Percentiles rank a stretch among this genome's conserved stretches.
phyloP scores from a whole-genome alignment of 1,284 basidiomycete species.

The Papiliotrema terrestris region DNA sequence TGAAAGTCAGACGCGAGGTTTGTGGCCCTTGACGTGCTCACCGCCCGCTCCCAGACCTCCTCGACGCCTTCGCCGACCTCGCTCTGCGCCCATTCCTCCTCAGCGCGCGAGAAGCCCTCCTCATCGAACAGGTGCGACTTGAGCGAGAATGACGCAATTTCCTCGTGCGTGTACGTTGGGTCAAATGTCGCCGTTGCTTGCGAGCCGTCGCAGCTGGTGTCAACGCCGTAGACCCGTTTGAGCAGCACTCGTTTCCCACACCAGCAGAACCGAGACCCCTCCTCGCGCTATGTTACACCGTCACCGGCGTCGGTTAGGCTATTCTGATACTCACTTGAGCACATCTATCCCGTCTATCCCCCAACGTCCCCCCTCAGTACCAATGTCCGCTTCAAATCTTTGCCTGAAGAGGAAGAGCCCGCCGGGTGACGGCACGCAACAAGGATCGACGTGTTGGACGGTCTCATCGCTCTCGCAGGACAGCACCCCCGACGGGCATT shows the following conservation, averaged over 20 bases:
- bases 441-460: slow-evolving; percentile 22
- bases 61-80: slow-evolving; percentile 49
- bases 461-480: too few species aligned
- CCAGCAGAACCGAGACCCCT: too few species aligned
- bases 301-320: neutral
- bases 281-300: neutral
- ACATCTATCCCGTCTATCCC: slow-evolving; percentile 45
- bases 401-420: slow-evolving; percentile 45
- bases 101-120: slow-evolving; percentile 27
- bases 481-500: too few species aligned
- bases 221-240: neutral
- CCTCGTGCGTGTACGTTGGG: slow-evolving; percentile 34
- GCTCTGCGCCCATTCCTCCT: slow-evolving; percentile 44
- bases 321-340: slow-evolving; percentile 30
- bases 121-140: slow-evolving; percentile 28
- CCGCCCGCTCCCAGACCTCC: slow-evolving; percentile 46
- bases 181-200: slow-evolving; percentile 12
- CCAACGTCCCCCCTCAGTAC: slow-evolving; percentile 41
- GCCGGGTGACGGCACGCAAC: slow-evolving; percentile 36
- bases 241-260: neutral
- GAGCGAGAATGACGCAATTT: slow-evolving; percentile 39
- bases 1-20: slow-evolving; percentile 10
- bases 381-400: slow-evolving; percentile 44
- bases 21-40: slow-evolving; percentile 17
- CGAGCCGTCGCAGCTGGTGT: slow-evolving; percentile 16